These are phyloP conservation scores for Trichosporon ovoides DNA, from an alignment of 1,284 basidiomycete species.

Conservation along the genomic window DNA sequence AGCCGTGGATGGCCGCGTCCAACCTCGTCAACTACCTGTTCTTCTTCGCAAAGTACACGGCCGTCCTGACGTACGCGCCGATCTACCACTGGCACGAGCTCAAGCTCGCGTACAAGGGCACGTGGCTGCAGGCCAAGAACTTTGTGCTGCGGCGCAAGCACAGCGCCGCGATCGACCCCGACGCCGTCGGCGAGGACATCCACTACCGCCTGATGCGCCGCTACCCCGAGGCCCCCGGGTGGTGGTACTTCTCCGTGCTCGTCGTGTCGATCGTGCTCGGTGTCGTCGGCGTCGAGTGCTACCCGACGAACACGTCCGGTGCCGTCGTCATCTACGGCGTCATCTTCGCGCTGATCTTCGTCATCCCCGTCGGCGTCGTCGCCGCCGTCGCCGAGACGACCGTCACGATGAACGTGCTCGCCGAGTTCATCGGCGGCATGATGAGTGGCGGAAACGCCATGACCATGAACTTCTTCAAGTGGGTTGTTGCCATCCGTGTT, in stretches of 20 bases:
- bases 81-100: slow-evolving; percentile 50
- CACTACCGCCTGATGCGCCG: slow-evolving; percentile 29
- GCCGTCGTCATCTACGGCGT: slow-evolving; percentile 50
- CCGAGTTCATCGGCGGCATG: slow-evolving; percentile 59
- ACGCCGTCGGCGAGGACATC: slow-evolving; percentile 30
- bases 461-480: slow-evolving; percentile 62
- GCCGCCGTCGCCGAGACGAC: slow-evolving; percentile 57
- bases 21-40: slow-evolving; percentile 25
- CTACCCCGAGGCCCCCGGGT: slow-evolving; percentile 72
- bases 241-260: slow-evolving; percentile 66
- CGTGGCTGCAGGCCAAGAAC: slow-evolving; percentile 9
- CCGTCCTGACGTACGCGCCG: slow-evolving; percentile 33
- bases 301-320: slow-evolving; percentile 61
- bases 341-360: slow-evolving; percentile 22
- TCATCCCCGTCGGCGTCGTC: slow-evolving; percentile 51
- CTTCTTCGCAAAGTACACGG: slow-evolving; percentile 31
- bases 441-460: slow-evolving; percentile 56
- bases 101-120: slow-evolving; percentile 37
- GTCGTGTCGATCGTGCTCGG: slow-evolving; percentile 55
- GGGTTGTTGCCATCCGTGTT: too few species aligned
- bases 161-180: slow-evolving; percentile 18
- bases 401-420: slow-evolving; percentile 52
- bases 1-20: slow-evolving; percentile 28
- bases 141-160: slow-evolving; percentile 22
- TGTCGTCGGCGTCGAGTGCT: slow-evolving; percentile 46